Conservation (phyloP, 805 yeast genomes). For the Schizosaccharomyces lindneri region DNA sequence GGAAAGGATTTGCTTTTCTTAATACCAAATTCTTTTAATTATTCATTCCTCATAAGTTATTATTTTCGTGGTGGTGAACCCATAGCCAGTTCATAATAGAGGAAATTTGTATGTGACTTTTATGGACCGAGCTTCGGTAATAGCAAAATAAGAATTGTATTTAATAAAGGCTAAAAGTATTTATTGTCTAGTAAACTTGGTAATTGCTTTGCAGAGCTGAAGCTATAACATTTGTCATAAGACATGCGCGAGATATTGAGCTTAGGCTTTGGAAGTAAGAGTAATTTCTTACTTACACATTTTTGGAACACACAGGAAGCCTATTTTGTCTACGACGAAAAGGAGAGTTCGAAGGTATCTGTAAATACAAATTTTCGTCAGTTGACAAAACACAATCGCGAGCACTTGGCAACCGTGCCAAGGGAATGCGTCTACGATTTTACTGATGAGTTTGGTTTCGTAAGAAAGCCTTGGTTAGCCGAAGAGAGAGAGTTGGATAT, state of each 20-base stretch:
- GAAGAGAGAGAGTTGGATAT: not conserved
- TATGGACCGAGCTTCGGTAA: too few relatives aligned
- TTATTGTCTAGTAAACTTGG: too few relatives aligned
- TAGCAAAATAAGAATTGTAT: too few relatives aligned
- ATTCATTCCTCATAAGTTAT: too few relatives aligned
- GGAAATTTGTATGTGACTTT: too few relatives aligned
- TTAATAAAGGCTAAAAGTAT: too few relatives aligned
- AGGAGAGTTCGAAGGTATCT: constrained; percentile 14
- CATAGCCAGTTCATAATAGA: too few relatives aligned
- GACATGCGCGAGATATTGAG: constrained; percentile 47
- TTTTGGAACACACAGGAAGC: constrained; percentile 58
- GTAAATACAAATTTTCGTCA: constrained; percentile 25
- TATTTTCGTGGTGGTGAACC: too few relatives aligned
- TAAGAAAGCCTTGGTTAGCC: constrained; percentile 10
- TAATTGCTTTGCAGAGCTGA: not conserved
- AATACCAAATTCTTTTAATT: too few relatives aligned
- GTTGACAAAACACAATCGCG: constrained; percentile 15
- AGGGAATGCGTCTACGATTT: constrained; percentile 52
- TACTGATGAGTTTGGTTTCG: constrained; percentile 43
- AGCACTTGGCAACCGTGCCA: constrained; percentile 36
- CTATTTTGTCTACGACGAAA: constrained; percentile 26
- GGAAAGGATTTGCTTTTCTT: too few relatives aligned
- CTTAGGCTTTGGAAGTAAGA: constrained; percentile 39
- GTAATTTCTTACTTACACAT: constrained; percentile 56
- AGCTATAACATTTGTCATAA: not conserved